These are phyloP conservation scores for Spathaspora sp. DNA, from an alignment of 1,139 yeast genomes.

Conservation along the genomic window DNA sequence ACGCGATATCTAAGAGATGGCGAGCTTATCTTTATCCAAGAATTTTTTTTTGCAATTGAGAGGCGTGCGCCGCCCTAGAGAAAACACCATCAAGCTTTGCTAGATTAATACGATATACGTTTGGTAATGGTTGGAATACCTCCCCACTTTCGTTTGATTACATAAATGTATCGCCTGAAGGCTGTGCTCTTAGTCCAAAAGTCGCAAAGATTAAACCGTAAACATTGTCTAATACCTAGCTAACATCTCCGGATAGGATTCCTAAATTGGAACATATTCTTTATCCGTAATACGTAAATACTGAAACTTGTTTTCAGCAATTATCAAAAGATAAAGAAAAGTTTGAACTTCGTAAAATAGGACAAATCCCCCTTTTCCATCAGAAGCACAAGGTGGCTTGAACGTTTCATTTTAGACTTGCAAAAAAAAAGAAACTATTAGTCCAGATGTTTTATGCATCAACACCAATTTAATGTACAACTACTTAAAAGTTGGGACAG, in stretches of 20 bases:
- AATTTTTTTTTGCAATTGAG: not conserved
- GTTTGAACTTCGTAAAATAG: not conserved
- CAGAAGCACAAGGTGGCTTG: not conserved
- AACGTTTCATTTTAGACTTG: not conserved
- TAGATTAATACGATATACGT: not conserved
- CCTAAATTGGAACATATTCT: not conserved
- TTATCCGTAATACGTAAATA: not conserved
- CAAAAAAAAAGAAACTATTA: not conserved
- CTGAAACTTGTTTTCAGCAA: not conserved
- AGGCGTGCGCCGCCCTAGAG: not conserved
- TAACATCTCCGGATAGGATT: not conserved
- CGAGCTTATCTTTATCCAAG: too few species aligned
- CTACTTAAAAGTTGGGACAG: not conserved
- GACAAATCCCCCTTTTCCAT: not conserved
- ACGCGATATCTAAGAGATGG: not conserved
- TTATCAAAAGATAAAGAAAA: not conserved
- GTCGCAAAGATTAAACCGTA: not conserved
- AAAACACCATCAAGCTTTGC: not conserved
- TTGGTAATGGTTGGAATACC: not conserved
- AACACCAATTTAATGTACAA: not conserved
- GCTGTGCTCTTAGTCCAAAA: not conserved
- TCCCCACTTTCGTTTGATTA: not conserved
- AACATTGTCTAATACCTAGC: not conserved
- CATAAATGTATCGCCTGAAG: not conserved
- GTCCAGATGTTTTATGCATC: not conserved